phyloP scores from a whole-genome alignment of 768 basidiomycete species.

The Russula griseocarnosa region DNA sequence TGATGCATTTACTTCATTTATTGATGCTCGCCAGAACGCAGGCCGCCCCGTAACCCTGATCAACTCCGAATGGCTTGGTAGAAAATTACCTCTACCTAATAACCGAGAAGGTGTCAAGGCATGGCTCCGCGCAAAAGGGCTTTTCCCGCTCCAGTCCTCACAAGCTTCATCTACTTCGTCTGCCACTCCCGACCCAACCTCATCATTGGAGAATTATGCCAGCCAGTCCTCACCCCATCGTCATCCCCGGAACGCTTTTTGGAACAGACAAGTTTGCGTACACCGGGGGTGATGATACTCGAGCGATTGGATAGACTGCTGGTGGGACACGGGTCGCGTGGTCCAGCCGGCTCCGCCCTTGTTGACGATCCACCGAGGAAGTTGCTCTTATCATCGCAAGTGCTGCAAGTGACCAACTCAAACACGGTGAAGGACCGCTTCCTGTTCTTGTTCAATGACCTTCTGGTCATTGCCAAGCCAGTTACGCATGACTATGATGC shows the following conservation, averaged over 20 bases:
- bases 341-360: constrained; percentile 52
- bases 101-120: constrained; percentile 75
- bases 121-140: constrained; percentile 66
- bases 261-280: constrained; percentile 35
- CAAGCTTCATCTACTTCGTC: constrained; percentile 43
- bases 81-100: constrained; percentile 71
- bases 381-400: constrained; percentile 76
- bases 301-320: constrained; percentile 63
- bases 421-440: constrained; percentile 95
- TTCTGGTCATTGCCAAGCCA: constrained; percentile 91
- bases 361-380: constrained; percentile 87
- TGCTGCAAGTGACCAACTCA: constrained; percentile 89
- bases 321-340: constrained; percentile 57
- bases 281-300: constrained; percentile 52
- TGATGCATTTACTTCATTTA: too few species aligned
- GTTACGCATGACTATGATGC: constrained; percentile 65
- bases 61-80: constrained; percentile 37
- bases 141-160: constrained; percentile 45
- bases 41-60: too few species aligned
- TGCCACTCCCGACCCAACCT: constrained; percentile 73
- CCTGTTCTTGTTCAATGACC: constrained; percentile 95
- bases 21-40: too few species aligned
- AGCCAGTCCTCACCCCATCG: constrained; percentile 65
- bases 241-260: constrained; percentile 65
- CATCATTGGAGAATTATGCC: constrained; percentile 69